Base-by-base conservation (phyloP, 306 rosid species). In the Cicer judaicum region DNA sequence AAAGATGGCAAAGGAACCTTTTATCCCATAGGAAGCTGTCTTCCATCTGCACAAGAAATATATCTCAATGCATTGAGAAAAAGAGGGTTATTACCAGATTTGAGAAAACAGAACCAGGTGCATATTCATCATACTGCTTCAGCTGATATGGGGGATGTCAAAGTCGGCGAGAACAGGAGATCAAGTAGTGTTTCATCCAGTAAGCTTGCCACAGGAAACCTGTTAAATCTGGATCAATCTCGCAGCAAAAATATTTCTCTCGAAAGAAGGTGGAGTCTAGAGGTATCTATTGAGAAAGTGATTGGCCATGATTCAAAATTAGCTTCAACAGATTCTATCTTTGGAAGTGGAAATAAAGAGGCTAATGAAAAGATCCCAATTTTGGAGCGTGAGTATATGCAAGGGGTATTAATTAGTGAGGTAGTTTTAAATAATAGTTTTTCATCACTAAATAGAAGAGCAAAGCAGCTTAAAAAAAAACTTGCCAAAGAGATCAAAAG, bases 181-280 rank as follows among this genome's bases (percentile, higher is more conserved):
- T 82, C 92, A 63, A 84, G 65, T 64, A 78, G 64, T 61, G 80
- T 43, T 84, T 71, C 91, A 41, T 84, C 89, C 41, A 89, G 84
- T 82, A 90, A 87, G 73, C 80, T 85, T 48, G 79, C 86, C 21
- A 91, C 87, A 73, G 87, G 95, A 53, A 91, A 55, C 84, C 69
- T 93, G 74, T 52, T 93, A 82, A 89, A 91, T 82, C 80, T 93
- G 69, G 97, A 93, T 46, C 98, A 91, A 21, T 87, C 93, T 40
- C 89, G 82, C 63, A 64, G 74, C 69, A 88, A 81, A 88, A 94
- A 94, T 78, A 84, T 94, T 82, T 87, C 97, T 78, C 87, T 94
- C 21, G 96, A 94, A 81, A 87, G 99, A 86, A 96, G 99, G 47
- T 94, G 99, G 99, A 94, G 99, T 83, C 96, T 94, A 46, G 99